Conservation (phyloP, 768 basidiomycete genomes). For the Cystobasidium tubakii region DNA sequence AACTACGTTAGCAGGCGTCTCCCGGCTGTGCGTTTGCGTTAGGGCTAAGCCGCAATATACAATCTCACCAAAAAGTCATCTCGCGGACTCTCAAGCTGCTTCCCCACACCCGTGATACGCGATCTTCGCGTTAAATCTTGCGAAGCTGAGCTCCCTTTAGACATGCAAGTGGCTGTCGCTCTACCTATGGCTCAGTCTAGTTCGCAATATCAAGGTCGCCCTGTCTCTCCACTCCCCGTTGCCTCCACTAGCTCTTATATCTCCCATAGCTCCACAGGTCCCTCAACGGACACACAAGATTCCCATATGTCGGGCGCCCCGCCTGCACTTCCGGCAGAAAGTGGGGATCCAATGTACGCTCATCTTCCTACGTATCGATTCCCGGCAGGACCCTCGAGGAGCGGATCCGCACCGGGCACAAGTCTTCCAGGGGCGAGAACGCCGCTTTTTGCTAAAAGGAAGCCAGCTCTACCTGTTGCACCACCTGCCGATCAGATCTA, state of each 20-base stretch:
- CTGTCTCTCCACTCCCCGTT: neutral
- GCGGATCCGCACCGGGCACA: neutral
- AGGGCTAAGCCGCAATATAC: too few relatives aligned
- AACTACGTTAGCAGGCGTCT: too few relatives aligned
- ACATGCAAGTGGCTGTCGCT: neutral
- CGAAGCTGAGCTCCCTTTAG: too few relatives aligned
- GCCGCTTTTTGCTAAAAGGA: neutral
- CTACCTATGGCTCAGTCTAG: neutral
- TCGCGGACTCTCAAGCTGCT: too few relatives aligned
- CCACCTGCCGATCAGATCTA: neutral
- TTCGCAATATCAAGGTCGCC: neutral
- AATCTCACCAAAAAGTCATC: too few relatives aligned
- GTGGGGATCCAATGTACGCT: conserved; percentile 14
- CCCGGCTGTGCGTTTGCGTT: too few relatives aligned
- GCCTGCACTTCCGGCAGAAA: neutral
- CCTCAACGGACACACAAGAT: neutral
- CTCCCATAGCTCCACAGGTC: neutral
- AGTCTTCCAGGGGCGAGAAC: neutral
- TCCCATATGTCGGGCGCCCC: neutral
- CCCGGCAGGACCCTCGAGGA: conserved; percentile 10
- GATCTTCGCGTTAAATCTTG: too few relatives aligned
- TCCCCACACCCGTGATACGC: too few relatives aligned
- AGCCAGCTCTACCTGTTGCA: neutral
- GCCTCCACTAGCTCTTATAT: neutral
- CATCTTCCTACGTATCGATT: conserved; percentile 28